Conservation (phyloP, 2,329 filamentous ascomycete genomes). For the Pseudopyricularia javanii region DNA sequence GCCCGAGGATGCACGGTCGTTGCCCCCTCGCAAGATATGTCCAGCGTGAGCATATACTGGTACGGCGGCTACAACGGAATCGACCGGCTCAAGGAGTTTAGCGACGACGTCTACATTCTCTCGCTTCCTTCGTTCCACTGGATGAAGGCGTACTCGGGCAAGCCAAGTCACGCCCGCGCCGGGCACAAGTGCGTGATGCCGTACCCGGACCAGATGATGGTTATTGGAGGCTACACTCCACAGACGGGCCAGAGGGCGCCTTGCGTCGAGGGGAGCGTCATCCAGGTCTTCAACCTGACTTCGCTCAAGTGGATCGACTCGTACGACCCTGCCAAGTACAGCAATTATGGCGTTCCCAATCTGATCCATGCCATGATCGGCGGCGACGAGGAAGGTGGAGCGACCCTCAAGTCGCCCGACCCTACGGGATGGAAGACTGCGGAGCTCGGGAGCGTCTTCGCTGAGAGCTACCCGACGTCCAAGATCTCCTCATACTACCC, state of each 20-base stretch:
- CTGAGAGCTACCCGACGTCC: conserved; percentile 36
- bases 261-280: conserved; percentile 39
- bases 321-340: conserved; percentile 53
- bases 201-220: conserved; percentile 72
- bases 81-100: conserved; percentile 22
- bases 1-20: conserved; percentile 63
- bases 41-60: conserved; percentile 74
- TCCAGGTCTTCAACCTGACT: conserved; percentile 63
- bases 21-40: conserved; percentile 56
- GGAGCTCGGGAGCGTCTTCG: conserved; percentile 40
- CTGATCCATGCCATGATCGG: conserved; percentile 55
- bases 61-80: conserved; percentile 63
- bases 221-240: conserved; percentile 53
- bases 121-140: conserved; percentile 73
- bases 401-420: conserved; percentile 54
- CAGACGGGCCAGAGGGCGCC: conserved; percentile 7
- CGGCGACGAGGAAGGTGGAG: conserved; percentile 51
- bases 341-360: conserved; percentile 57
- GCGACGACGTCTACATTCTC: conserved; percentile 68
- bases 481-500: conserved; percentile 51
- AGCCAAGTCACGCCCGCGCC: conserved; percentile 42
- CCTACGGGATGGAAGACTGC: conserved; percentile 39
- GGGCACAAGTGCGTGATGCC: conserved; percentile 65
- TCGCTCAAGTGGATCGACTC: conserved; percentile 54
- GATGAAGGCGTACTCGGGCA: conserved; percentile 43